Evolutionary conservation across 192 early-diverging fungal genomes (phyloP).

Genomic region (Dimargaris cristalligena): DNA sequence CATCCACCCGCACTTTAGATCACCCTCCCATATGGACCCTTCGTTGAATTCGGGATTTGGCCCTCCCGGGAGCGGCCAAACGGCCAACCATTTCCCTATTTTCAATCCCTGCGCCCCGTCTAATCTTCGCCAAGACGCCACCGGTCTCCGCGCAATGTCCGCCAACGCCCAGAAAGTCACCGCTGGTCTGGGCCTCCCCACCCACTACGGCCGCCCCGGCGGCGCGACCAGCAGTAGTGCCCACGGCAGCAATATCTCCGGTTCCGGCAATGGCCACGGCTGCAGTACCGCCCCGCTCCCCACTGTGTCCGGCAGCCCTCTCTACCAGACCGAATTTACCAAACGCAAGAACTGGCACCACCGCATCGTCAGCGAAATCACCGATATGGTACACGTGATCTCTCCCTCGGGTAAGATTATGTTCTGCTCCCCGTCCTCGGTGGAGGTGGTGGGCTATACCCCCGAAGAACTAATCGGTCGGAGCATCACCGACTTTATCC

Average conservation of each 20-base stretch:
- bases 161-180: neutral
- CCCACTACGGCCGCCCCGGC: neutral
- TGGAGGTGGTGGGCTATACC: slow-evolving; percentile 23
- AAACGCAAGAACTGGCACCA: slow-evolving; percentile 31
- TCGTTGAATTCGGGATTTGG: too few species aligned
- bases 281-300: neutral
- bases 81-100: neutral
- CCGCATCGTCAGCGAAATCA: slow-evolving; percentile 26
- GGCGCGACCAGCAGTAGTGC: neutral
- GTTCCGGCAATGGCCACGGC: neutral
- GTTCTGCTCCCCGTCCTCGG: slow-evolving; percentile 27
- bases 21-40: too few species aligned
- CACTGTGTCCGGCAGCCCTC: neutral
- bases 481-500: slow-evolving; percentile 27
- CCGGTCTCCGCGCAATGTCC: neutral
- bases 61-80: neutral
- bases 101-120: neutral
- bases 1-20: too few species aligned
- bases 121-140: neutral
- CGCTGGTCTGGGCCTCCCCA: neutral
- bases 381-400: slow-evolving; percentile 28
- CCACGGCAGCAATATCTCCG: neutral
- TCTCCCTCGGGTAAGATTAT: slow-evolving; percentile 26
- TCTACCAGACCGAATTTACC: slow-evolving; percentile 21
- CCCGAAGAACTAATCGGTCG: slow-evolving; percentile 28